These are phyloP conservation scores for Trichoderma breve DNA, from an alignment of 2,329 filamentous ascomycete genomes.

Conservation along the genomic window DNA sequence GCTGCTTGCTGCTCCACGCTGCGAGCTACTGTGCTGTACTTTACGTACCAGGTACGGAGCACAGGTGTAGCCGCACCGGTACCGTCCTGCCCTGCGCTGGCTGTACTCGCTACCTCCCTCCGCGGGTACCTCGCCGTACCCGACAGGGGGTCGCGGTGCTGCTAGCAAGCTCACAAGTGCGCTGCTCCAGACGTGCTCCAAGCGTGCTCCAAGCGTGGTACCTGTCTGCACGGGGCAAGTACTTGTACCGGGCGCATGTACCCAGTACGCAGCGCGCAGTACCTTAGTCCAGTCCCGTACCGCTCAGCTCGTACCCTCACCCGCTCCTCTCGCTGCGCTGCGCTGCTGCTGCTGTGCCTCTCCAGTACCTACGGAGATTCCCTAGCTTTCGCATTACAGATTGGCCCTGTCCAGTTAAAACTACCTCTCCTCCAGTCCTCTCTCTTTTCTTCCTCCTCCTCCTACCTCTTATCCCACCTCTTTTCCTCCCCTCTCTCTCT, in stretches of 20 bases:
- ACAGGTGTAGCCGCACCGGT: not conserved
- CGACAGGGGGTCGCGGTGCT: conserved; percentile 1
- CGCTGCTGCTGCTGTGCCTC: not conserved
- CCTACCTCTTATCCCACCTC: conserved; percentile 47
- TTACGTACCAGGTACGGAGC: not conserved
- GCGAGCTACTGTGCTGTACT: not conserved
- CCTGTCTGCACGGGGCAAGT: conserved; percentile 1
- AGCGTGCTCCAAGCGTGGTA: not conserved
- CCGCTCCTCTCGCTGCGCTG: not conserved
- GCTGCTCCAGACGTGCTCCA: not conserved
- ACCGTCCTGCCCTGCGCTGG: not conserved
- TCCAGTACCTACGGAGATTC: not conserved
- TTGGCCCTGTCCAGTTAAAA: conserved; percentile 34
- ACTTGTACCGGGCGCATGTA: not conserved
- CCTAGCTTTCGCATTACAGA: not conserved
- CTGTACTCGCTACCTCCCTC: not conserved
- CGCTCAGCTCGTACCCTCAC: conserved; percentile 19
- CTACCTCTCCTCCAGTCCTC: conserved; percentile 55
- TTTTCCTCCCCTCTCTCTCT: conserved; percentile 38
- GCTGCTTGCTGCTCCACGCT: conserved; percentile 14
- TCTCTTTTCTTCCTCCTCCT: conserved; percentile 53
- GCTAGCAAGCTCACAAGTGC: not conserved
- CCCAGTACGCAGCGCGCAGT: not conserved
- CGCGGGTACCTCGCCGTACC: not conserved
- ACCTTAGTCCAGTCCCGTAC: not conserved